These are phyloP conservation scores for Rutstroemia sp. DNA, from an alignment of 2,329 filamentous ascomycete species.

Conservation along the genomic window DNA sequence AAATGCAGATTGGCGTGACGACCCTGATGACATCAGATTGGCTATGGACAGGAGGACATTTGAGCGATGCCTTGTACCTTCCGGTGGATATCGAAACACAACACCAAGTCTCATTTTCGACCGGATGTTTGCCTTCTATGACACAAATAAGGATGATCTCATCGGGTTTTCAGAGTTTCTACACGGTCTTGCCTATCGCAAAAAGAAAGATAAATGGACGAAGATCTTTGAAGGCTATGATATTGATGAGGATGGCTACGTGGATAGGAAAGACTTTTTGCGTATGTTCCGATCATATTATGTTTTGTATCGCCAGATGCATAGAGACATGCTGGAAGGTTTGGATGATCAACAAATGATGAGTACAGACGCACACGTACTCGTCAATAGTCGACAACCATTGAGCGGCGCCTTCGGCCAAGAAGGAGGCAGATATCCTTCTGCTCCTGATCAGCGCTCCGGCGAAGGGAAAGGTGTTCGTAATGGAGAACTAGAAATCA, in stretches of 20 bases:
- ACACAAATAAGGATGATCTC: conserved; percentile 78
- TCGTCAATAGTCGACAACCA: conserved; percentile 68
- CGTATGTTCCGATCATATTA: conserved; percentile 92
- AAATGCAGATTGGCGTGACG: conserved; percentile 73
- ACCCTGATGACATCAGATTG: conserved; percentile 68
- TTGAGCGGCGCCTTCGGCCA: conserved; percentile 69
- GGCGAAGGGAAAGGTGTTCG: conserved; percentile 59
- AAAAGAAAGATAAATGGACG: conserved; percentile 59
- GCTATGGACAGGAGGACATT: conserved; percentile 93
- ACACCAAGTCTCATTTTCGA: conserved; percentile 89
- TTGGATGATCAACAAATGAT: conserved; percentile 72
- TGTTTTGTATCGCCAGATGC: conserved; percentile 81
- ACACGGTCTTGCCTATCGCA: conserved; percentile 66
- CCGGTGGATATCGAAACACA: conserved; percentile 69
- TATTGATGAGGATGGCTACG: conserved; percentile 78
- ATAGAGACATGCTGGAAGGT: conserved; percentile 71
- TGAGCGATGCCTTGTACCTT: conserved; percentile 80
- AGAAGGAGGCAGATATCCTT: conserved; percentile 55
- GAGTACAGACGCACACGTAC: conserved; percentile 67
- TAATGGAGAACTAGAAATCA: conserved; percentile 58
- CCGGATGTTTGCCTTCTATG: conserved; percentile 94
- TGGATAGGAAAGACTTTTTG: conserved; percentile 79
- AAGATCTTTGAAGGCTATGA: conserved; percentile 87
- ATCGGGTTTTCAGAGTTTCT: conserved; percentile 93
- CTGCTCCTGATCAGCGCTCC: conserved; percentile 50